phyloP scores from a whole-genome alignment of 352 stramenopile species.

The Phytopythium chamaehyphon region DNA sequence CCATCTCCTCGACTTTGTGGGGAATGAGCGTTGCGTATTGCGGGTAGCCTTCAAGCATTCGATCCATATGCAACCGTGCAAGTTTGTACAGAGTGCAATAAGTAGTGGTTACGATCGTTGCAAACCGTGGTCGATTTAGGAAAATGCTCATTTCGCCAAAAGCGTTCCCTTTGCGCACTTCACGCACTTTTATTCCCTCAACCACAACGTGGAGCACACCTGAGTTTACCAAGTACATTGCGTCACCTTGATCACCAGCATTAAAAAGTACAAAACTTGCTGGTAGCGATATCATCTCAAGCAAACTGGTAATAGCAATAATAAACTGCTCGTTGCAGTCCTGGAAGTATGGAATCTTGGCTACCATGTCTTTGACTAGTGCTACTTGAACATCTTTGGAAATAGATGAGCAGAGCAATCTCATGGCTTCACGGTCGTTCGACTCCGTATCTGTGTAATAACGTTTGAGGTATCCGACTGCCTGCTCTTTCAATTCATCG shows the following conservation, averaged over 20 bases:
- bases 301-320: conserved; percentile 52
- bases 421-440: conserved; percentile 60
- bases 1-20: conserved; percentile 44
- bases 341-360: conserved; percentile 50
- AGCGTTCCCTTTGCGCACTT: conserved; percentile 53
- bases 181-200: conserved; percentile 51
- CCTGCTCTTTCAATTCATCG: conserved; percentile 39
- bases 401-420: conserved; percentile 58
- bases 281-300: conserved; percentile 60
- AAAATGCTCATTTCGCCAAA: conserved; percentile 71
- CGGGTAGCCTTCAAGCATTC: conserved; percentile 52
- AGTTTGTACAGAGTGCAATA: conserved; percentile 69
- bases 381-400: conserved; percentile 59
- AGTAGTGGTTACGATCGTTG: conserved; percentile 46
- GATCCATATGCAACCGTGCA: conserved; percentile 44
- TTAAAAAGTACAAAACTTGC: conserved; percentile 48
- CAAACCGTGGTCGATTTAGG: conserved; percentile 40
- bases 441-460: conserved; percentile 63
- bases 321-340: conserved; percentile 64
- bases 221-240: conserved; percentile 69
- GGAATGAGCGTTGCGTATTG: conserved; percentile 35
- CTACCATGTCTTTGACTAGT: conserved; percentile 55
- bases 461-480: conserved; percentile 50
- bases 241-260: conserved; percentile 43
- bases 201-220: conserved; percentile 60